Conservation (phyloP, 106 monocot genomes). For the Narthecium ossifragum region DNA sequence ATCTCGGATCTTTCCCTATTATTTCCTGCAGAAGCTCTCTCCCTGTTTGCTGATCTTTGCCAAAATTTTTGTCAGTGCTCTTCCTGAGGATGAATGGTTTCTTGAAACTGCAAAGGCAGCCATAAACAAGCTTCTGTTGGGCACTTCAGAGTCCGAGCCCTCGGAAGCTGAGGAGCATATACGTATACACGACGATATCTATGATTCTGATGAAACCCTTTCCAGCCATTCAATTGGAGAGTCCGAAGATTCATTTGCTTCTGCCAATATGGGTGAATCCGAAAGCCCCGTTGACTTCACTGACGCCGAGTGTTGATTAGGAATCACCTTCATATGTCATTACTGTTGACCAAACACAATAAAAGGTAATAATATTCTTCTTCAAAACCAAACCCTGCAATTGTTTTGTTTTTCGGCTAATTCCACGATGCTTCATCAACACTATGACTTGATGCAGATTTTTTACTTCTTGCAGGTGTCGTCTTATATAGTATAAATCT, state of each 20-base stretch:
- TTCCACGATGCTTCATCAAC: too few relatives aligned
- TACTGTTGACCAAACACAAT: too few relatives aligned
- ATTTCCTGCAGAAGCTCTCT: neutral
- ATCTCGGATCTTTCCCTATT: neutral
- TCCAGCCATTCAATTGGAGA: conserved; percentile 36
- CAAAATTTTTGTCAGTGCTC: conserved; percentile 35
- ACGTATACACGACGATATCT: conserved; percentile 37
- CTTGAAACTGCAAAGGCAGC: conserved; percentile 75
- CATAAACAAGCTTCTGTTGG: conserved; percentile 67
- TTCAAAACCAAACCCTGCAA: too few relatives aligned
- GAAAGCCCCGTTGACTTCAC: conserved; percentile 77
- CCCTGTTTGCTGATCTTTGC: neutral
- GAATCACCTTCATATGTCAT: too few relatives aligned
- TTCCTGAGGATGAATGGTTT: conserved; percentile 98
- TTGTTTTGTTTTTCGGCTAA: too few relatives aligned
- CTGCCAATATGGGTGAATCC: conserved; percentile 65
- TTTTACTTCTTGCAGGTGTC: too few relatives aligned
- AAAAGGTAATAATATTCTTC: too few relatives aligned
- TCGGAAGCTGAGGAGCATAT: conserved; percentile 56
- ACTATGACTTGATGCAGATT: too few relatives aligned
- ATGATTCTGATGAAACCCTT: conserved; percentile 56
- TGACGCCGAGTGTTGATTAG: conserved; percentile 47
- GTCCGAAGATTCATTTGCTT: conserved; percentile 81
- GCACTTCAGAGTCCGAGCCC: conserved; percentile 53
- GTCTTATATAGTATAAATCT: too few relatives aligned